Percentiles rank a stretch among this genome's conserved stretches.
phyloP scores from a whole-genome alignment of 495 filamentous ascomycete species.

The Penicillium salamii region DNA sequence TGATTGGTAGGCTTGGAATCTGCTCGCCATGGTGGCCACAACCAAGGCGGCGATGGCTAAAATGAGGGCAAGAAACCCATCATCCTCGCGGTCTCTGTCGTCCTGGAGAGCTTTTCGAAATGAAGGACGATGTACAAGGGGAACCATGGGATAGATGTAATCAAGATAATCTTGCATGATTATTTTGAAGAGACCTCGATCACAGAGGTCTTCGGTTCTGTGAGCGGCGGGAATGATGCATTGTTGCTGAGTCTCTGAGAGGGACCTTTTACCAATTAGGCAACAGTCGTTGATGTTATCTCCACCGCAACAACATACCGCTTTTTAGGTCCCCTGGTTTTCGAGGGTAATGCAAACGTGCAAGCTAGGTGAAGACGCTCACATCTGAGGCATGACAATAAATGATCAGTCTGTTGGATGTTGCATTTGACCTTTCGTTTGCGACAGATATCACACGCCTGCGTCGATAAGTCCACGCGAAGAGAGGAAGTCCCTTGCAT shows the following conservation, averaged over 20 bases:
- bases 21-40: conserved; percentile 20
- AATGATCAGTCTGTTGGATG: neutral
- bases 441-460: conserved; percentile 18
- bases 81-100: conserved; percentile 15
- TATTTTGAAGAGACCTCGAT: conserved; percentile 13
- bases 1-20: conserved; percentile 13
- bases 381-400: conserved; percentile 12
- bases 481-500: neutral
- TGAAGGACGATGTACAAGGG: conserved; percentile 23
- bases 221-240: neutral
- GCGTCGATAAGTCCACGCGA: conserved; percentile 3
- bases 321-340: conserved; percentile 18
- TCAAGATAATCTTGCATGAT: conserved; percentile 24
- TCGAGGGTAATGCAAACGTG: conserved; percentile 19
- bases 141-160: conserved; percentile 19
- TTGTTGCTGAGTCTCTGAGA: neutral
- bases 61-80: conserved; percentile 13
- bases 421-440: conserved; percentile 22
- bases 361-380: conserved; percentile 16
- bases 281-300: neutral
- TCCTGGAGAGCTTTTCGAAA: conserved; percentile 9
- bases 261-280: neutral
- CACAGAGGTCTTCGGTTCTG: conserved; percentile 15
- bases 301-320: conserved; percentile 3
- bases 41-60: conserved; percentile 19